Base-by-base conservation (phyloP, 1,139 yeast species). In the Kodamaea suecica region DNA sequence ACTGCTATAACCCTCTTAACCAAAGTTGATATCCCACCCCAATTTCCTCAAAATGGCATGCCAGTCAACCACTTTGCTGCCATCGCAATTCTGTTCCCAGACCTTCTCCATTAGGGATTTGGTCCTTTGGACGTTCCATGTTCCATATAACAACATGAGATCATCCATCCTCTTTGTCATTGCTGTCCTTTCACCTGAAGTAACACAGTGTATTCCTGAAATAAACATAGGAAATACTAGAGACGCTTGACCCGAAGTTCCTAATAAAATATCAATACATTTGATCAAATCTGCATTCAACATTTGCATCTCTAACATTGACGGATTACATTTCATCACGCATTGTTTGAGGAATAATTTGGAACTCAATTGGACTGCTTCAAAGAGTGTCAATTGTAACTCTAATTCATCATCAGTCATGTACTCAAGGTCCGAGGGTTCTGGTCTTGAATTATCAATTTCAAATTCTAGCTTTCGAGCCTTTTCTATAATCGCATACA, bases 1-100 rank as follows among this genome's bases (percentile, higher is more conserved):
- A n/a, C n/a, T n/a, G 5, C 13, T n/a, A 6, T 15, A 11, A 11
- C 34, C 5, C 8, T 17, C 12, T 32, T 33, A 53, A 16, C 92
- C 94, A 66, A 84, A 83, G 55, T 83, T 81, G 34, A 84, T 64
- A 52, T 84, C 86, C 94, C 92, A 84, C 4, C 84, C 87, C 34
- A 83, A 59, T 7, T 71, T 72, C 41, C 78, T 76, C 27, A 84
- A 76, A 31, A 84, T 70, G 14, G 67, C 71, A 49, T 77, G 79
- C 92, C 92, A 84, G 51, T 84, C 84, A 16, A 66, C 63, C 4
- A 59, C 68, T 23, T 41, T 47, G 38, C 62, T 61, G 3, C 76
- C 75, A 15, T 52, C 39, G 1, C 63, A 61, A 37, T 68, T 65
- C n/a, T 43, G 40, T 25, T 55, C 53, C 76, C 76, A 70, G 4